These are phyloP conservation scores for Candolleomyces eurysporus DNA, from an alignment of 768 basidiomycete genomes.

Conservation along the genomic window DNA sequence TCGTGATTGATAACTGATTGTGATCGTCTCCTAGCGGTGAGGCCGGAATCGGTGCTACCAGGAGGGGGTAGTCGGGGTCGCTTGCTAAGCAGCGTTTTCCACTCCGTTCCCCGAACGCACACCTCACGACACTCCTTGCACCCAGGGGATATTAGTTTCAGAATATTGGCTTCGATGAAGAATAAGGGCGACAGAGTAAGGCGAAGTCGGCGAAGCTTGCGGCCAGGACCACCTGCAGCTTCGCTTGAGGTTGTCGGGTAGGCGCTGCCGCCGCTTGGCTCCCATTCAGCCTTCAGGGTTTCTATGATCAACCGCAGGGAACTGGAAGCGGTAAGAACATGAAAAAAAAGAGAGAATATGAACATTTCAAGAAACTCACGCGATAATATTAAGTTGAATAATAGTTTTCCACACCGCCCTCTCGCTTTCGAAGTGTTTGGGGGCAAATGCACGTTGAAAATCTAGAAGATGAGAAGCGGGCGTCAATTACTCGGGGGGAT, in stretches of 20 bases:
- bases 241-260: conserved; percentile 15
- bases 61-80: neutral
- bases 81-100: conserved; percentile 47
- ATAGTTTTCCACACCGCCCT: conserved; percentile 59
- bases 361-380: conserved; percentile 31
- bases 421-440: conserved; percentile 57
- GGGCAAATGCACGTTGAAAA: conserved; percentile 66
- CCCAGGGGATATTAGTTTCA: conserved; percentile 49
- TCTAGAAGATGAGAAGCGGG: conserved; percentile 36
- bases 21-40: conserved; percentile 15
- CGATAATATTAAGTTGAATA: conserved; percentile 68
- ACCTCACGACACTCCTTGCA: conserved; percentile 37
- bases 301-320: conserved; percentile 59
- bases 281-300: conserved; percentile 48
- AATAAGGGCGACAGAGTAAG: conserved; percentile 47
- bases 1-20: conserved; percentile 22
- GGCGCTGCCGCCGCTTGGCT: conserved; percentile 13
- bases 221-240: conserved; percentile 17
- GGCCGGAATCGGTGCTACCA: conserved; percentile 1
- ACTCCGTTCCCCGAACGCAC: conserved; percentile 55
- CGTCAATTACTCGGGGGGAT: neutral
- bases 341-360: neutral
- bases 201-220: conserved; percentile 30
- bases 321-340: conserved; percentile 24
- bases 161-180: conserved; percentile 52